These are phyloP conservation scores for Magnusiomyces fungicola DNA, from an alignment of 1,139 yeast species.

Conservation along the genomic window DNA sequence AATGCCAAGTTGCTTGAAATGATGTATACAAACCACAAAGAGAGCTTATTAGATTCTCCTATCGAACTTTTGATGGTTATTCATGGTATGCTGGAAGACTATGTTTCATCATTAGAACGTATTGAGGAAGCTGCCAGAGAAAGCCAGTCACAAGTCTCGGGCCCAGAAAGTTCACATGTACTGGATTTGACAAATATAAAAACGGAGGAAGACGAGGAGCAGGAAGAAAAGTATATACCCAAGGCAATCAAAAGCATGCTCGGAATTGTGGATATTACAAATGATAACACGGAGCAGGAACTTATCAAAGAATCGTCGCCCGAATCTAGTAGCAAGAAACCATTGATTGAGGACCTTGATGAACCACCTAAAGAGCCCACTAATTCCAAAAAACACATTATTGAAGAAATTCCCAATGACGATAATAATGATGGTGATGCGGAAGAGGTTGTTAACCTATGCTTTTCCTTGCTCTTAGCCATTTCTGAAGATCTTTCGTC, in stretches of 20 bases:
- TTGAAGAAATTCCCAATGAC: constrained; percentile 23
- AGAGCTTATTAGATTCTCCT: constrained; percentile 56
- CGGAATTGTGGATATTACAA: neutral
- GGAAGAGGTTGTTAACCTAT: constrained; percentile 25
- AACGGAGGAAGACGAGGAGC: constrained; percentile 11
- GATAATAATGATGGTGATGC: constrained; percentile 27
- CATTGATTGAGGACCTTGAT: neutral
- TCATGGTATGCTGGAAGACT: constrained; percentile 39
- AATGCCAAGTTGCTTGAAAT: constrained; percentile 60
- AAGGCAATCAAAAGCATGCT: neutral
- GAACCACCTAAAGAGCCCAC: no score
- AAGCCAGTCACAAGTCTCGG: neutral
- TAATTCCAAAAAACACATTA: no score
- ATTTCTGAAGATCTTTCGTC: constrained; percentile 21
- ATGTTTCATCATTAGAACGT: constrained; percentile 18
- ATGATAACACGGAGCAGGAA: no score
- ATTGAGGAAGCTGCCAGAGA: neutral
- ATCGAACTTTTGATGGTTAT: constrained; percentile 51
- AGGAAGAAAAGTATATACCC: neutral
- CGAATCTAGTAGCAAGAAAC: neutral
- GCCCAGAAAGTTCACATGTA: neutral
- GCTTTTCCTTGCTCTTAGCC: constrained; percentile 27
- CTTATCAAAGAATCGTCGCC: no score
- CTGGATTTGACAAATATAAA: constrained; percentile 8
- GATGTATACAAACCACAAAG: constrained; percentile 53